A percentile compares a stretch with the other conserved stretches of the same genome.
phyloP scores from a whole-genome alignment of 495 filamentous ascomycete genomes.

The Xylaria intraflava region DNA sequence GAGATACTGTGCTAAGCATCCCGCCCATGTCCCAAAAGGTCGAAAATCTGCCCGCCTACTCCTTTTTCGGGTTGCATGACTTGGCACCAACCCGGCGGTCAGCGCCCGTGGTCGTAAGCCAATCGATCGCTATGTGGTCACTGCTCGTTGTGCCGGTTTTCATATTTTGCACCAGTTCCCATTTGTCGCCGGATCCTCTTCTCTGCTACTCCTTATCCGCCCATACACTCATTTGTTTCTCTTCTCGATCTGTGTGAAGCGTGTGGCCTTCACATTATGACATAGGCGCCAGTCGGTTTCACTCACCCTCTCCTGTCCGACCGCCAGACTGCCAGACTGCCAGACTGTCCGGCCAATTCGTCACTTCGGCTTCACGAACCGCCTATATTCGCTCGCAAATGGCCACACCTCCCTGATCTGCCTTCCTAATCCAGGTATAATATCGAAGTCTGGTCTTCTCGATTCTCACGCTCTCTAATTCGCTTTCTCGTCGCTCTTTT shows the following conservation, averaged over 20 bases:
- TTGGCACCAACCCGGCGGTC: slow-evolving; percentile 17
- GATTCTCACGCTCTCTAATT: slow-evolving; percentile 25
- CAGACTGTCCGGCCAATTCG: slow-evolving; percentile 18
- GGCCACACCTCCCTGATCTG: slow-evolving; percentile 16
- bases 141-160: not conserved
- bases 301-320: slow-evolving; percentile 18
- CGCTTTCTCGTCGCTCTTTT: not conserved
- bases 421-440: too few relatives aligned
- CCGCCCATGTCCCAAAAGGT: too few relatives aligned
- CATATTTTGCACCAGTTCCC: slow-evolving; percentile 2
- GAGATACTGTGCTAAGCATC: too few relatives aligned
- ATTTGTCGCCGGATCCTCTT: slow-evolving; percentile 17
- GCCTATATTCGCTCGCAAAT: slow-evolving; percentile 20
- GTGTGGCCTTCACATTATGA: slow-evolving; percentile 24
- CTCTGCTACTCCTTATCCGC: slow-evolving; percentile 15
- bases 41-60: too few relatives aligned
- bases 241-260: slow-evolving; percentile 16
- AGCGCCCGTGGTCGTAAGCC: slow-evolving; percentile 22
- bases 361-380: slow-evolving; percentile 15
- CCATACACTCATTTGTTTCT: slow-evolving; percentile 21
- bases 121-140: slow-evolving; percentile 23
- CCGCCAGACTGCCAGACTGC: too few relatives aligned
- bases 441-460: not conserved
- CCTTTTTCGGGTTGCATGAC: slow-evolving; percentile 27
- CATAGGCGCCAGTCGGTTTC: slow-evolving; percentile 12